A percentile compares a stretch with the other conserved stretches of the same genome.
phyloP scores from a whole-genome alignment of 768 basidiomycete genomes.

The Jaapia argillacea region DNA sequence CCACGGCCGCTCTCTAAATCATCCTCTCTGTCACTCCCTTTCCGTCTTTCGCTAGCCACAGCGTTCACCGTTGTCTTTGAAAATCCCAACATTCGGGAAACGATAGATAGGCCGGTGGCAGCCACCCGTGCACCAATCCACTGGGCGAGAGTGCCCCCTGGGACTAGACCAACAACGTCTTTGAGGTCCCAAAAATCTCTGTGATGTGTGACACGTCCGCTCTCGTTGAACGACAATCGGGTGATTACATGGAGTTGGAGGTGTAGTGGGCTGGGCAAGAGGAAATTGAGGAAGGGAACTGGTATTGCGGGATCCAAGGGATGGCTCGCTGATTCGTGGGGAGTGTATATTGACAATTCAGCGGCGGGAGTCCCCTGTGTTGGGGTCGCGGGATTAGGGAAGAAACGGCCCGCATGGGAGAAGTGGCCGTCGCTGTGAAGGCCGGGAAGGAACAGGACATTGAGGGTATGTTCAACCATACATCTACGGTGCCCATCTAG shows the following conservation, averaged over 20 bases:
- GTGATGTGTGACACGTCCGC: constrained; percentile 71
- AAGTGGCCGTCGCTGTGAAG: constrained; percentile 37
- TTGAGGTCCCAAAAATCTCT: constrained; percentile 76
- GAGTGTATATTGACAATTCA: too few relatives aligned
- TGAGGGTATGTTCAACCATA: constrained; percentile 73
- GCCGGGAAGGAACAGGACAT: constrained; percentile 67
- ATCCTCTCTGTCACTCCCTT: constrained; percentile 9
- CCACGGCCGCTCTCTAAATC: constrained; percentile 6
- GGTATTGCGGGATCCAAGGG: constrained; percentile 37
- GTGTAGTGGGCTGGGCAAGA: constrained; percentile 63
- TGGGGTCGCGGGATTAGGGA: constrained; percentile 16
- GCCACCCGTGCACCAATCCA: constrained; percentile 60
- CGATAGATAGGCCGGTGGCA: constrained; percentile 44
- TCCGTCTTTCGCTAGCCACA: constrained; percentile 9
- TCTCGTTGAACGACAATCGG: constrained; percentile 70
- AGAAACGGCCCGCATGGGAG: constrained; percentile 20
- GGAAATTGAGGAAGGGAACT: constrained; percentile 47
- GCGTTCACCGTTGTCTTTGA: background rate
- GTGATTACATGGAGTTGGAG: constrained; percentile 64
- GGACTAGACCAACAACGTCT: constrained; percentile 65
- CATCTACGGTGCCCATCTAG: constrained; percentile 65
- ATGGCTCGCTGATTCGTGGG: background rate
- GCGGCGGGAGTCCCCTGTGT: constrained; percentile 11
- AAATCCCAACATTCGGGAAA: constrained; percentile 21
- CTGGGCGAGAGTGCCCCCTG: constrained; percentile 55